Percentiles rank a stretch among this genome's conserved stretches.
Evolutionary conservation across 2,329 filamentous ascomycete genomes (phyloP).

Genomic region (Fusarium praegraminearum): DNA sequence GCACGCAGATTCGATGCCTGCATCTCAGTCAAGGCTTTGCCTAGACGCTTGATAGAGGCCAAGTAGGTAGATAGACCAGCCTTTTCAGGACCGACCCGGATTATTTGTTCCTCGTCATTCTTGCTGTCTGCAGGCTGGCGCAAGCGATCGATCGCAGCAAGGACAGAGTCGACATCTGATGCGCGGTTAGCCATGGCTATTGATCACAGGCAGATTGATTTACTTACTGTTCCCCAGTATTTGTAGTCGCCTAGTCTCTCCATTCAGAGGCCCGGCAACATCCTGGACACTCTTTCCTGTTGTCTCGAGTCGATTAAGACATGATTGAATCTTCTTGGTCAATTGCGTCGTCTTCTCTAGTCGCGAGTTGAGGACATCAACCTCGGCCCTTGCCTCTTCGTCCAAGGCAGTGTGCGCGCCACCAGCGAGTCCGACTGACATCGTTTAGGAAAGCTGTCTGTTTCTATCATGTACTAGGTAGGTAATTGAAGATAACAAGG

Average conservation of each 20-base stretch:
- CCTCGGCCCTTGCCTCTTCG: slow-evolving; percentile 76
- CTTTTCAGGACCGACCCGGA: slow-evolving; percentile 86
- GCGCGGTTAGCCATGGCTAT: slow-evolving; percentile 26
- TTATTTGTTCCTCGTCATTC: slow-evolving; percentile 90
- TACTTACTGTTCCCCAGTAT: slow-evolving; percentile 79
- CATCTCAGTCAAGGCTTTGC: slow-evolving; percentile 85
- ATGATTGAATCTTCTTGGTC: slow-evolving; percentile 95
- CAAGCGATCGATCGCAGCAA: slow-evolving; percentile 87
- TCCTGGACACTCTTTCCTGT: slow-evolving; percentile 92
- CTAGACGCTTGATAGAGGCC: slow-evolving; percentile 87
- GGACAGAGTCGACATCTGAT: slow-evolving; percentile 84
- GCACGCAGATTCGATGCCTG: slow-evolving; percentile 90
- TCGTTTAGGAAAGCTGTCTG: slow-evolving; percentile 43
- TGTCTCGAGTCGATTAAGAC: slow-evolving; percentile 83
- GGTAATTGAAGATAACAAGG: neutral
- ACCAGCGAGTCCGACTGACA: slow-evolving; percentile 64
- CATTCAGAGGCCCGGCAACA: slow-evolving; percentile 91
- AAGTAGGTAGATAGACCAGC: slow-evolving; percentile 87
- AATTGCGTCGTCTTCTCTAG: slow-evolving; percentile 93
- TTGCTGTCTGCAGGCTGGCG: slow-evolving; percentile 93
- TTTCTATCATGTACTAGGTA: slow-evolving; percentile 4
- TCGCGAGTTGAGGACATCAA: slow-evolving; percentile 76
- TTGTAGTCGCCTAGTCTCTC: slow-evolving; percentile 90
- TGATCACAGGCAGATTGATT: slow-evolving; percentile 16
- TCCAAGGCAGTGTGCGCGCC: slow-evolving; percentile 65